These are phyloP conservation scores for Coemansia sp. DNA, from an alignment of 192 early-diverging fungal species.

Conservation along the genomic window DNA sequence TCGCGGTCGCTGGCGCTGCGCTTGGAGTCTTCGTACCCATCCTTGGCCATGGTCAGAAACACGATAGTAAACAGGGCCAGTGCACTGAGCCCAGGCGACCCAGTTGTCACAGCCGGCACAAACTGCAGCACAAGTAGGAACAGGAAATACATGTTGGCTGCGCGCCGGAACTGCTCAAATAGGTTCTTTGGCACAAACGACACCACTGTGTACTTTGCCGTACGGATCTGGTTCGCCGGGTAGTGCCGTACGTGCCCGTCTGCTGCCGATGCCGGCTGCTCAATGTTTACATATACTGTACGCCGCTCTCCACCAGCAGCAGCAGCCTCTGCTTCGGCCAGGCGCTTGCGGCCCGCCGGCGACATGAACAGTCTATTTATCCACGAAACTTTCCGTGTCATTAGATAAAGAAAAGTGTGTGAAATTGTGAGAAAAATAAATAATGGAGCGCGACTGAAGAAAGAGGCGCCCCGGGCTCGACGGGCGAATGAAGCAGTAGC, in stretches of 20 bases:
- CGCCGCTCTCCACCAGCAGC: slow-evolving; percentile 25
- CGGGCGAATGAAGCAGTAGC: not conserved
- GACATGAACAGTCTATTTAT: slow-evolving; percentile 26
- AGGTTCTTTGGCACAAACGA: slow-evolving; percentile 94
- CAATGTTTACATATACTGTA: slow-evolving; percentile 64
- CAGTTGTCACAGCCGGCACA: slow-evolving; percentile 63
- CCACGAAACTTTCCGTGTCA: slow-evolving; percentile 9
- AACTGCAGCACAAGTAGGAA: slow-evolving; percentile 84
- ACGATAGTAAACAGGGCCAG: slow-evolving; percentile 81
- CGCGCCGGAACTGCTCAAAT: slow-evolving; percentile 92
- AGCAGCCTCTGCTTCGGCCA: slow-evolving; percentile 7
- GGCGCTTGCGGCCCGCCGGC: not conserved
- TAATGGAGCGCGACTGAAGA: no score
- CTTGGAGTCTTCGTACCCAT: slow-evolving; percentile 90
- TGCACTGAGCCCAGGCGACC: slow-evolving; percentile 71
- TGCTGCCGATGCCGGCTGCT: slow-evolving; percentile 52
- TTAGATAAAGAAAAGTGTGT: not conserved
- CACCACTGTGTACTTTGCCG: slow-evolving; percentile 86
- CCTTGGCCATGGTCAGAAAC: slow-evolving; percentile 76
- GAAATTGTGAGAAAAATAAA: not conserved
- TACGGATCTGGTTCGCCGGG: slow-evolving; percentile 75
- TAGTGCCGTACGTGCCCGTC: slow-evolving; percentile 53
- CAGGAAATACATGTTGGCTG: slow-evolving; percentile 96
- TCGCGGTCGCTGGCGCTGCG: slow-evolving; percentile 78
- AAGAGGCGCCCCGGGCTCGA: no score